These are phyloP conservation scores for Paecilomyces fulvus DNA, from an alignment of 2,329 filamentous ascomycete species.

Conservation along the genomic window DNA sequence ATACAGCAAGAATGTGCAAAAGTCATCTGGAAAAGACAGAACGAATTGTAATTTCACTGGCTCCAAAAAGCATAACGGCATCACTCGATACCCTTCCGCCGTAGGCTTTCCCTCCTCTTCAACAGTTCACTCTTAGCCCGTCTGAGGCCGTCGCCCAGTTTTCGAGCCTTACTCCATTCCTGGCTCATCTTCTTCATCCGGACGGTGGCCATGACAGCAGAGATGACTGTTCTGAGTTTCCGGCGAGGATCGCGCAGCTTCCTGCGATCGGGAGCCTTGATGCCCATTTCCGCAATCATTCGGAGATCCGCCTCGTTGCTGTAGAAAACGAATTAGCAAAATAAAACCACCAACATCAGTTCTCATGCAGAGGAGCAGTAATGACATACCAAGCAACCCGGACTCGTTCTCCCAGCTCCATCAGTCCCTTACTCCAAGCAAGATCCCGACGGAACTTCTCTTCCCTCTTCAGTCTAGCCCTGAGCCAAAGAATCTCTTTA, in stretches of 20 bases:
- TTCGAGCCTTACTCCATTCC: conserved; percentile 37
- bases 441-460: conserved; percentile 70
- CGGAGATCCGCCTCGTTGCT: conserved; percentile 90
- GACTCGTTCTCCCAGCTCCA: conserved; percentile 65
- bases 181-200: conserved; percentile 38
- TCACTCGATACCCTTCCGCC: conserved; percentile 7
- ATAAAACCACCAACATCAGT: conserved; percentile 5
- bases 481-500: conserved; percentile 86
- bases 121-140: conserved; percentile 34
- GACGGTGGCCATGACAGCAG: conserved; percentile 35
- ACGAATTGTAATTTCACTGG: background rate
- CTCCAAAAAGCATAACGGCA: background rate
- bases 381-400: conserved; percentile 66
- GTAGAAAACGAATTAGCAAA: conserved; percentile 21
- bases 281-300: conserved; percentile 75
- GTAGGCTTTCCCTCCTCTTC: conserved; percentile 24
- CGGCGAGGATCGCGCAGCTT: conserved; percentile 26
- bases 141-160: conserved; percentile 36
- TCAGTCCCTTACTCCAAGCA: conserved; percentile 78
- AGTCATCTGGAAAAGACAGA: background rate
- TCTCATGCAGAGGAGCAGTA: background rate
- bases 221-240: conserved; percentile 36
- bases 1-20: background rate
- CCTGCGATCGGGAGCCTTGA: conserved; percentile 37
- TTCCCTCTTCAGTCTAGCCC: conserved; percentile 72